These are phyloP conservation scores for Acanthamoeba lenticulata DNA, from an alignment of 208 protist species.

Conservation along the genomic window DNA sequence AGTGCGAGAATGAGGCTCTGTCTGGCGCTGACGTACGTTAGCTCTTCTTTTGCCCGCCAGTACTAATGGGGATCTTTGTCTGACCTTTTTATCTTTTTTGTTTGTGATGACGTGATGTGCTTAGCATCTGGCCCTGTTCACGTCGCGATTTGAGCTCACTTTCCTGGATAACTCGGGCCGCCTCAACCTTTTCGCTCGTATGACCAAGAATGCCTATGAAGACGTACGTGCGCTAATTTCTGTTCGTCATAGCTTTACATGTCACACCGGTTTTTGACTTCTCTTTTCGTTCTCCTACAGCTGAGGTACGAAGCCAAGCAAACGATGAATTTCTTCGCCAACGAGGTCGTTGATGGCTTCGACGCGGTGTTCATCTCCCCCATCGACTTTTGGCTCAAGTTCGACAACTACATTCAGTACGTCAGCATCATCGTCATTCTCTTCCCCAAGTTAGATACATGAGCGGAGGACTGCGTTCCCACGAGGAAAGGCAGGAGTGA, in stretches of 20 bases:
- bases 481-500: background rate
- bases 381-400: conserved; percentile 42
- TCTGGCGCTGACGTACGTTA: conserved; percentile 3
- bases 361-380: conserved; percentile 52
- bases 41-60: background rate
- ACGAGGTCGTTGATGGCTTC: conserved; percentile 40
- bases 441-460: background rate
- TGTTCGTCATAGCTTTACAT: too few species aligned
- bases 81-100: background rate
- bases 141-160: background rate
- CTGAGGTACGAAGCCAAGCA: conserved; percentile 42
- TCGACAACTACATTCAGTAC: conserved; percentile 61
- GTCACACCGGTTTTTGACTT: too few species aligned
- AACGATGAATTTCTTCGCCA: conserved; percentile 15
- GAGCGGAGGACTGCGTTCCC: too few species aligned
- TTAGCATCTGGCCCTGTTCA: conserved; percentile 43
- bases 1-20: conserved; percentile 48
- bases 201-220: conserved; percentile 47
- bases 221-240: background rate
- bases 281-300: background rate
- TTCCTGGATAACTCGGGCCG: conserved; percentile 61
- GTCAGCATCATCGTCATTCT: background rate
- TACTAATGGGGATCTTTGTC: too few species aligned
- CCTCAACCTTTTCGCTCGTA: conserved; percentile 39
- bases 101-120: background rate